A percentile compares a stretch with the other conserved stretches of the same genome.
These are phyloP conservation scores for Ilyonectria destructans DNA, from an alignment of 2,329 filamentous ascomycete species.

Conservation along the genomic window DNA sequence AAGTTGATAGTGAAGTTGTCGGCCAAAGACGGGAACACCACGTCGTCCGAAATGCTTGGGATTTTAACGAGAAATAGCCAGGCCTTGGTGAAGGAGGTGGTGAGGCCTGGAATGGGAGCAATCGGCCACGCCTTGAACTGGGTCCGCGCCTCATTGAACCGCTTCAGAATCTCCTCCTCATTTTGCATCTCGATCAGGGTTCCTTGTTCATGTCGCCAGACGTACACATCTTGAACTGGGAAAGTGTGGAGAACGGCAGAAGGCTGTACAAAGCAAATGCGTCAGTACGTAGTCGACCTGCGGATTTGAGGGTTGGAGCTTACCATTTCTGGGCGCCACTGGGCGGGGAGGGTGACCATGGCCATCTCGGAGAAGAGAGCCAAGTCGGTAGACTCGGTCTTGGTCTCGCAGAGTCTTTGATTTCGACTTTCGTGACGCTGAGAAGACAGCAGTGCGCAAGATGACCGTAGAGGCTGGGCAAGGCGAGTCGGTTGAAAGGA, in stretches of 20 bases:
- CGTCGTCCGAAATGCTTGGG: constrained; percentile 38
- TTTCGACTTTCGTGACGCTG: too few relatives aligned
- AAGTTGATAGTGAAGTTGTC: constrained; percentile 53
- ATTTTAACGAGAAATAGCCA: constrained; percentile 53
- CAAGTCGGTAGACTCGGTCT: too few relatives aligned
- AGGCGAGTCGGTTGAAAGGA: too few relatives aligned
- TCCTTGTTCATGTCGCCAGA: constrained; percentile 50
- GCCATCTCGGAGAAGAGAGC: constrained; percentile 11
- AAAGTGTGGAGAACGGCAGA: constrained; percentile 42
- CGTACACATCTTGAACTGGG: constrained; percentile 45
- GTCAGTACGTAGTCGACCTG: constrained; percentile 25
- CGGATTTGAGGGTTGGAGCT: background rate
- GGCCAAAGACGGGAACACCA: constrained; percentile 47
- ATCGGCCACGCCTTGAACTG: constrained; percentile 50
- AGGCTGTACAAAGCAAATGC: constrained; percentile 11
- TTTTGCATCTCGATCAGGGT: constrained; percentile 55
- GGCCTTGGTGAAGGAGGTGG: constrained; percentile 50
- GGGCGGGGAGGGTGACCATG: background rate
- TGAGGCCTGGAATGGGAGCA: constrained; percentile 50
- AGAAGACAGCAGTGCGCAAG: too few relatives aligned
- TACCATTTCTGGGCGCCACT: constrained; percentile 12
- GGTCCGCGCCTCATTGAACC: constrained; percentile 46
- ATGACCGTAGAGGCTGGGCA: too few relatives aligned
- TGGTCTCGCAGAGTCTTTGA: too few relatives aligned
- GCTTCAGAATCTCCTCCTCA: constrained; percentile 46